These are phyloP conservation scores for Porcisia deanei DNA, from an alignment of 208 protist genomes.

Conservation along the genomic window DNA sequence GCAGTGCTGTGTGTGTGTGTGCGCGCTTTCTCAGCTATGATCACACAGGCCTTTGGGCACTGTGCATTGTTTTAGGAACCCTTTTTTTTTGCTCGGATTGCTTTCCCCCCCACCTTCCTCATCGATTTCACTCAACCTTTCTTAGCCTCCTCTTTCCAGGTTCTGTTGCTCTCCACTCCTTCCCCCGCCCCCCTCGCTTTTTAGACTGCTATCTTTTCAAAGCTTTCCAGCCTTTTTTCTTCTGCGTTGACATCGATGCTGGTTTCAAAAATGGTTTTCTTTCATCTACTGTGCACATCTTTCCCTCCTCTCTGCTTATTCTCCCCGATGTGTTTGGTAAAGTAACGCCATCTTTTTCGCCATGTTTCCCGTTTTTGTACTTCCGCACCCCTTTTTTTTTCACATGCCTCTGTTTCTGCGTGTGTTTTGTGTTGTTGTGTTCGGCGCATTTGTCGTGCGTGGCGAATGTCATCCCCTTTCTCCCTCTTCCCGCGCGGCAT, in stretches of 20 bases:
- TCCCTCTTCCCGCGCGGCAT: background rate
- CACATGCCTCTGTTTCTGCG: background rate
- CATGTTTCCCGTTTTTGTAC: background rate
- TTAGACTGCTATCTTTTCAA: too few relatives aligned
- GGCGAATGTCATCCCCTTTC: background rate
- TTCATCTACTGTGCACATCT: conserved; percentile 4
- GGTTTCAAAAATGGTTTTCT: background rate
- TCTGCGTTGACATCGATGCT: background rate
- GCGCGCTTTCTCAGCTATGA: too few relatives aligned
- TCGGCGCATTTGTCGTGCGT: background rate
- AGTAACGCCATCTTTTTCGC: background rate
- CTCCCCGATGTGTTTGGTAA: background rate
- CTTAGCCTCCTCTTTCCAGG: too few relatives aligned
- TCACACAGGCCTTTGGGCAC: too few relatives aligned
- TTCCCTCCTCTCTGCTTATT: conserved; percentile 4
- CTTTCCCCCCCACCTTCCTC: too few relatives aligned
- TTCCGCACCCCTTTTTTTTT: background rate
- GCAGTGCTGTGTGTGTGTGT: background rate
- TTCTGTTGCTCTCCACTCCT: too few relatives aligned
- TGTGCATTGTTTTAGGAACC: too few relatives aligned
- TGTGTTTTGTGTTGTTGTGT: background rate
- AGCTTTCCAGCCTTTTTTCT: background rate
- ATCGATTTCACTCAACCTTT: too few relatives aligned
- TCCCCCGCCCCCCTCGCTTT: too few relatives aligned
- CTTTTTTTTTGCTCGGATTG: too few relatives aligned